phyloP scores from a whole-genome alignment of 2,329 filamentous ascomycete species.

The Zarea fungicola region DNA sequence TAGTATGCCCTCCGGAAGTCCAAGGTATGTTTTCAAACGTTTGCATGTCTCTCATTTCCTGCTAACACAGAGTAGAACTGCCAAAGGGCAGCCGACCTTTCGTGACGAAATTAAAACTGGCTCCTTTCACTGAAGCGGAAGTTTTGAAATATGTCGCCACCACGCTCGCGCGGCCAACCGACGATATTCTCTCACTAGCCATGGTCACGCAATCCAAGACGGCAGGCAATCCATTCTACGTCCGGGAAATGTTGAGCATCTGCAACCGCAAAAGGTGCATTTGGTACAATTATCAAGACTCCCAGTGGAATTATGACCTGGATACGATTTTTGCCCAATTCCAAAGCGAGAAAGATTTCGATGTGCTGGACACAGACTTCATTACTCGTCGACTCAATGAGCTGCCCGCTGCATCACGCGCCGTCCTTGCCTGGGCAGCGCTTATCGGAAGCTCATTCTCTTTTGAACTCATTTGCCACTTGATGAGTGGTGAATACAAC shows the following conservation, averaged over 20 bases:
- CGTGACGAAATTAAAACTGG: slow-evolving; percentile 66
- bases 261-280: slow-evolving; percentile 84
- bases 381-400: slow-evolving; percentile 73
- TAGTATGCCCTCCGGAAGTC: slow-evolving; percentile 49
- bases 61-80: slow-evolving; percentile 34
- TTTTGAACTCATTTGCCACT: slow-evolving; percentile 70
- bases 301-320: slow-evolving; percentile 77
- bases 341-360: slow-evolving; percentile 69
- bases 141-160: slow-evolving; percentile 77
- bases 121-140: slow-evolving; percentile 70
- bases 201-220: slow-evolving; percentile 87
- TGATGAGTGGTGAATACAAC: slow-evolving; percentile 71
- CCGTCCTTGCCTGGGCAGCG: slow-evolving; percentile 81
- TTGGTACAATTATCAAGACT: slow-evolving; percentile 83
- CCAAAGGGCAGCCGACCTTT: slow-evolving; percentile 44
- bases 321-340: slow-evolving; percentile 85
- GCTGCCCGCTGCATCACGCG: slow-evolving; percentile 65
- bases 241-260: slow-evolving; percentile 82
- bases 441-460: slow-evolving; percentile 79
- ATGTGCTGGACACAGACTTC: slow-evolving; percentile 77
- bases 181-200: slow-evolving; percentile 71
- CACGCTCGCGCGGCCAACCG: slow-evolving; percentile 68
- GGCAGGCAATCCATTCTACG: slow-evolving; percentile 83
- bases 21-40: slow-evolving; percentile 20
- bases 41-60: background rate